phyloP scores from a whole-genome alignment of 805 yeast species.

The Myxozyma mucilagina region DNA sequence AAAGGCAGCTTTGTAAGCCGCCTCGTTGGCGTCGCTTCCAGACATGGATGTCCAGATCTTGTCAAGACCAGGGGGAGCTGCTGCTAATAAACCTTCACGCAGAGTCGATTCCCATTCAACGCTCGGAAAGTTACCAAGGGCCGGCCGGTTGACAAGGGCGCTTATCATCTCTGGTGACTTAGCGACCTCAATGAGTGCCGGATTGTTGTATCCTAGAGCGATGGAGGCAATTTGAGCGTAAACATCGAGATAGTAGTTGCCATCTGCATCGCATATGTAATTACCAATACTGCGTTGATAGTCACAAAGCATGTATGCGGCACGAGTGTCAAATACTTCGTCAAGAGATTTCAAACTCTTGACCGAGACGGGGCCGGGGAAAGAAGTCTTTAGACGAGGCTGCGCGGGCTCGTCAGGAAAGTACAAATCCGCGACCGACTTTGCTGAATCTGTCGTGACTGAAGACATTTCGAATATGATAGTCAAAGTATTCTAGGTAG shows the following conservation, averaged over 20 bases:
- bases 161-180: conserved; percentile 66
- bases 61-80: conserved; percentile 77
- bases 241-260: conserved; percentile 69
- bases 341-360: conserved; percentile 44
- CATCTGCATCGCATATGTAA: conserved; percentile 79
- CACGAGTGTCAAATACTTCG: conserved; percentile 67
- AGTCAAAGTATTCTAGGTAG: too few relatives aligned
- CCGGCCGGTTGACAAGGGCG: conserved; percentile 81
- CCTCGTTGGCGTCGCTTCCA: conserved; percentile 87
- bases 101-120: conserved; percentile 52
- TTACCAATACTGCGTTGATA: conserved; percentile 74
- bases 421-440: conserved; percentile 42
- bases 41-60: conserved; percentile 77
- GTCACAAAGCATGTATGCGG: conserved; percentile 74
- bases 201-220: conserved; percentile 84
- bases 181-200: conserved; percentile 68
- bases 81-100: conserved; percentile 61
- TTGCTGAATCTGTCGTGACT: background rate
- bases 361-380: conserved; percentile 58
- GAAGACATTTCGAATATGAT: background rate
- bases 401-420: conserved; percentile 79
- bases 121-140: conserved; percentile 79
- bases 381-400: conserved; percentile 61
- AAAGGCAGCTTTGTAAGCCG: conserved; percentile 87
- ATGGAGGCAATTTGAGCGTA: conserved; percentile 86